Percentiles rank a stretch among this genome's conserved stretches.
Evolutionary conservation across 2,329 filamentous ascomycete genomes (phyloP).

Genomic region (Xylaria sp.): DNA sequence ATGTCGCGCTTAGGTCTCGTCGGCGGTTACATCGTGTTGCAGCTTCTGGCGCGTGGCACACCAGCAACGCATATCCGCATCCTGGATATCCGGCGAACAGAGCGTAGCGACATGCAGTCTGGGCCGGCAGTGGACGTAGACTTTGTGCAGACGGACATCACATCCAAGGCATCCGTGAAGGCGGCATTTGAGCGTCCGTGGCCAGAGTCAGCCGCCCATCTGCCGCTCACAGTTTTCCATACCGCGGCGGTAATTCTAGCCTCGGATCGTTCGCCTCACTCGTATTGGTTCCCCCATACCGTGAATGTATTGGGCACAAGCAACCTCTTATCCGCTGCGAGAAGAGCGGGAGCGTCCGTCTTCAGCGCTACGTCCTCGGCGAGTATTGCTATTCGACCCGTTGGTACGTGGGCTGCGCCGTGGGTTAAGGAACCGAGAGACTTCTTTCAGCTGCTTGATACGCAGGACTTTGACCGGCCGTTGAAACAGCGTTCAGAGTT

Average conservation of each 20-base stretch:
- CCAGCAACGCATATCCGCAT: constrained; percentile 63
- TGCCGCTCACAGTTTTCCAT: constrained; percentile 68
- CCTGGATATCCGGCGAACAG: constrained; percentile 61
- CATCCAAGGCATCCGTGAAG: constrained; percentile 55
- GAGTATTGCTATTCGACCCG: constrained; percentile 56
- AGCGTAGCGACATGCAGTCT: constrained; percentile 55
- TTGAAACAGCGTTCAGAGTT: constrained; percentile 56
- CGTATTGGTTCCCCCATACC: constrained; percentile 58
- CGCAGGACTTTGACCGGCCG: constrained; percentile 56
- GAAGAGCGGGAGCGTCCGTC: constrained; percentile 58
- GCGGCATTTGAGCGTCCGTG: constrained; percentile 61
- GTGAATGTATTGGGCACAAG: constrained; percentile 64
- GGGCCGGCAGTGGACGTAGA: constrained; percentile 52
- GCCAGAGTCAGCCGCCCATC: constrained; percentile 51
- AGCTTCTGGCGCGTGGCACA: constrained; percentile 65
- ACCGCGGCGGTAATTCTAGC: constrained; percentile 66
- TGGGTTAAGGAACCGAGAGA: constrained; percentile 55
- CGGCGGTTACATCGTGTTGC: constrained; percentile 64
- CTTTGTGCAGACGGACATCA: constrained; percentile 62
- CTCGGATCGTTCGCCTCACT: constrained; percentile 57
- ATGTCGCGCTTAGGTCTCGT: constrained; percentile 58
- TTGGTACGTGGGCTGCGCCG: constrained; percentile 45
- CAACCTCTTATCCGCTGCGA: constrained; percentile 61
- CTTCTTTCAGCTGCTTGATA: constrained; percentile 59
- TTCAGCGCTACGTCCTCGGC: constrained; percentile 66